Conservation (phyloP, 257 asterid genomes). For the Hygrophila difformis region DNA sequence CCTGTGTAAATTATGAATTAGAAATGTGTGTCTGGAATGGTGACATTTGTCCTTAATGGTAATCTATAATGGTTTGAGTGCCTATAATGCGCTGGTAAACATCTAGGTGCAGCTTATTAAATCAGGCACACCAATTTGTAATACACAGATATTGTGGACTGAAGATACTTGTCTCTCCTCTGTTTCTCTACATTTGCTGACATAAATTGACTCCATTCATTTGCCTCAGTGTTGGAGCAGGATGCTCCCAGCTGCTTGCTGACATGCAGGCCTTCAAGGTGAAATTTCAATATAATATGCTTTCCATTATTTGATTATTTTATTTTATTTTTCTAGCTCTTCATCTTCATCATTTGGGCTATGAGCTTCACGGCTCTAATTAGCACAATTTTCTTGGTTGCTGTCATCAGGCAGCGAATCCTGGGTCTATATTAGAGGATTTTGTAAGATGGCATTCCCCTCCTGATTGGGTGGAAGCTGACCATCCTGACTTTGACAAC, state of each 20-base stretch:
- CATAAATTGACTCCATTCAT: slow-evolving; percentile 17
- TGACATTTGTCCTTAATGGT: too few relatives aligned
- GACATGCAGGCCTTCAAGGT: slow-evolving; percentile 99
- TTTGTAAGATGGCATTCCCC: slow-evolving; percentile 99
- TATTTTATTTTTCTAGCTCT: too few relatives aligned
- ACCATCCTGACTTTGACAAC: slow-evolving; percentile 35
- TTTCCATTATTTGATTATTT: slow-evolving; percentile 9
- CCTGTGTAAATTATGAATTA: too few relatives aligned
- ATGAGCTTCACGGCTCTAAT: slow-evolving; percentile 16
- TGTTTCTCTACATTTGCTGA: slow-evolving; percentile 19
- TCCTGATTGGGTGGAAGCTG: slow-evolving; percentile 93
- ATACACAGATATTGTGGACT: not conserved
- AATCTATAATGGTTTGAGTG: too few relatives aligned
- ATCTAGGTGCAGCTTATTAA: slow-evolving; percentile 1
- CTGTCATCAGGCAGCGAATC: slow-evolving; percentile 89
- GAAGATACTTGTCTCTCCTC: not conserved
- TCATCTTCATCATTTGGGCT: too few relatives aligned
- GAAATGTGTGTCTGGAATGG: too few relatives aligned
- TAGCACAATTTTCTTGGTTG: slow-evolving; percentile 14
- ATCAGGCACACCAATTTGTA: slow-evolving; percentile 1
- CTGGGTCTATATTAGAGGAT: slow-evolving; percentile 95
- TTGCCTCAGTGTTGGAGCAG: slow-evolving; percentile 89
- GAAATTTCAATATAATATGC: slow-evolving; percentile 21
- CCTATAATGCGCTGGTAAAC: not conserved
- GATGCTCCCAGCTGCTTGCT: slow-evolving; percentile 97